phyloP scores from a whole-genome alignment of 257 asterid genomes.

The Leptodermis oblonga region DNA sequence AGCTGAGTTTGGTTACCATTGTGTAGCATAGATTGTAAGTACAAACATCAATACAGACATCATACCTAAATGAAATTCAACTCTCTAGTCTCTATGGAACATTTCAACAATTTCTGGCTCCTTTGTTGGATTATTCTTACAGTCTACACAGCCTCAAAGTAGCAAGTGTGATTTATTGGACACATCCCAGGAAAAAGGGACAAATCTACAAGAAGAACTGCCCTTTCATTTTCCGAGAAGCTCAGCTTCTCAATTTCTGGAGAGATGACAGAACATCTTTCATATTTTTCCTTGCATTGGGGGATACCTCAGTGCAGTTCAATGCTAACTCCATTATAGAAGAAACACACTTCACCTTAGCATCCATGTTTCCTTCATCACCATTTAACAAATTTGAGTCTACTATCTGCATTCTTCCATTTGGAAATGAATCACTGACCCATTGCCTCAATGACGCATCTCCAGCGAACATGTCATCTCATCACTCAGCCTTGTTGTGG shows the following conservation, averaged over 20 bases:
- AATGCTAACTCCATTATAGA: constrained; percentile 3
- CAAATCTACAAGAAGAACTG: background rate
- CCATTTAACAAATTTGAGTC: constrained; percentile 5
- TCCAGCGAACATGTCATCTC: constrained; percentile 8
- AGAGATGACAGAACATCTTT: constrained; percentile 3
- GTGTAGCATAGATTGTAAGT: background rate
- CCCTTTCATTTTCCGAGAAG: background rate
- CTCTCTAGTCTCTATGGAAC: background rate
- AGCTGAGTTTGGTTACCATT: background rate
- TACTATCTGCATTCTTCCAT: background rate
- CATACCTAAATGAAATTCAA: background rate
- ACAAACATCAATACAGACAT: background rate
- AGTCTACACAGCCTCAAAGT: no score
- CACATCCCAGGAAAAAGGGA: no score
- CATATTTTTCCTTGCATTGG: constrained; percentile 13
- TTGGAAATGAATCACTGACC: background rate
- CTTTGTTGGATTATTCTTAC: no score
- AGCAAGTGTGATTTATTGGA: background rate
- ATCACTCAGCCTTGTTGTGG: constrained; percentile 4
- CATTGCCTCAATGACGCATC: constrained; percentile 4
- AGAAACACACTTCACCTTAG: constrained; percentile 3
- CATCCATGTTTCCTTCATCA: background rate
- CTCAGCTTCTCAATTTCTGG: constrained; percentile 6
- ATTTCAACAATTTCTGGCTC: background rate
- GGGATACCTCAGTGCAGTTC: constrained; percentile 10